Conservation (phyloP, 352 stramenopile genomes). For the Phytophthora crassamura region DNA sequence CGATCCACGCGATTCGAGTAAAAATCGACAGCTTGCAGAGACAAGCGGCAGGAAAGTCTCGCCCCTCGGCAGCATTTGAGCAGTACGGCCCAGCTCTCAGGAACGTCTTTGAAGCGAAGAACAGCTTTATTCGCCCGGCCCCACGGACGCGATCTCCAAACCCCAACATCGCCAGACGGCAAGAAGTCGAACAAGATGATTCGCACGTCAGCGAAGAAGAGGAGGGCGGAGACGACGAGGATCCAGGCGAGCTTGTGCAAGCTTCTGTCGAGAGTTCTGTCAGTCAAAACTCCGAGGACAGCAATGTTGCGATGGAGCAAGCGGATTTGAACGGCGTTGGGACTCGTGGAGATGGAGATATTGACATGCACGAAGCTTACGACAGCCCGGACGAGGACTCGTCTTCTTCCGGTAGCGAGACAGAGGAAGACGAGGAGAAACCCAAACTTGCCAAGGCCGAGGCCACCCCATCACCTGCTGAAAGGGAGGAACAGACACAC, state of each 20-base stretch:
- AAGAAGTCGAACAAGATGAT: slow-evolving; percentile 8
- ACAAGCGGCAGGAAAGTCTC: slow-evolving; percentile 28
- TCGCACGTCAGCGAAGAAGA: no score
- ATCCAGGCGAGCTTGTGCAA: no score
- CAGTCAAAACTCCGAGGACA: no score
- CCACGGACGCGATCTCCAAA: not conserved
- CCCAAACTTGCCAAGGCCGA: no score
- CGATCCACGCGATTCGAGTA: slow-evolving; percentile 37
- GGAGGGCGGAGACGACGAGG: no score
- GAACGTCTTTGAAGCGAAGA: slow-evolving; percentile 25
- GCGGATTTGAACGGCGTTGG: not conserved
- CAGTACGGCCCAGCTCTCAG: slow-evolving; percentile 26
- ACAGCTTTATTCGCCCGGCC: slow-evolving; percentile 1
- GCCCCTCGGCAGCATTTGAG: slow-evolving; percentile 32
- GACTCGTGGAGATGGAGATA: not conserved
- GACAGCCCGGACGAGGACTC: not conserved
- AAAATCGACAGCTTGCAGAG: slow-evolving; percentile 43
- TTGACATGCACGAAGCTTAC: not conserved
- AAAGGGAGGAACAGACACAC: no score
- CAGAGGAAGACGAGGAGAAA: slow-evolving; percentile 13
- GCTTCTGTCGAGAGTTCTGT: no score
- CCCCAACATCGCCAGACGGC: slow-evolving; percentile 2
- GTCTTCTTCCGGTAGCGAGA: slow-evolving; percentile 23
- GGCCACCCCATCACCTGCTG: no score
- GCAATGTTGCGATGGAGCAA: not conserved